These are phyloP conservation scores for Coffea eugenioides DNA, from an alignment of 257 asterid species.

Conservation along the genomic window DNA sequence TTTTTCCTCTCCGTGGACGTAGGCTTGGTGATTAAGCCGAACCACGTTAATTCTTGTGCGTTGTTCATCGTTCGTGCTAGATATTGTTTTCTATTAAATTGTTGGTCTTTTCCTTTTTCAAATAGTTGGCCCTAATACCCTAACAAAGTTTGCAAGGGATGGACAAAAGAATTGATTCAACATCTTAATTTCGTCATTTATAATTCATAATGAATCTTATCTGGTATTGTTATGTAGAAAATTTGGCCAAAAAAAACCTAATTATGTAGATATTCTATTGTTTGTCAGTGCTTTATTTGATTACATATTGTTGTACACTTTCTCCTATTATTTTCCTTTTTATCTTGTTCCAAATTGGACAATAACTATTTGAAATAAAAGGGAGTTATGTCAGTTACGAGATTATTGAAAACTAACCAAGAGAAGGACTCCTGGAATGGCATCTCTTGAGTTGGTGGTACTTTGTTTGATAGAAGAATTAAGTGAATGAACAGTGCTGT, in stretches of 20 bases:
- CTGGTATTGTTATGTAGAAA: neutral
- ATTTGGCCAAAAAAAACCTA: neutral
- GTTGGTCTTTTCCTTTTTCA: too few relatives aligned
- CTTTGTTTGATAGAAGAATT: conserved; percentile 54
- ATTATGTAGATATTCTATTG: neutral
- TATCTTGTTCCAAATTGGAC: neutral
- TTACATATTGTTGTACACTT: neutral
- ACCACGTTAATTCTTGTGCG: too few relatives aligned
- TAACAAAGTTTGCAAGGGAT: neutral
- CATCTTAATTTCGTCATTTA: too few relatives aligned
- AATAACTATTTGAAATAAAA: too few relatives aligned
- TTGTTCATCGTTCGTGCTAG: too few relatives aligned
- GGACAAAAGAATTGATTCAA: neutral
- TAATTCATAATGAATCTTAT: neutral
- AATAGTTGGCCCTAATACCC: too few relatives aligned
- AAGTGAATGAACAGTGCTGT: conserved; percentile 75
- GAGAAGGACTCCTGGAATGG: conserved; percentile 72
- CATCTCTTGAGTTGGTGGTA: conserved; percentile 53
- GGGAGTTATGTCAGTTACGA: neutral
- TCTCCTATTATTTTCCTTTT: neutral
- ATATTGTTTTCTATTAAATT: too few relatives aligned
- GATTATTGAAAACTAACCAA: conserved; percentile 41
- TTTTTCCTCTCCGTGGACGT: too few relatives aligned
- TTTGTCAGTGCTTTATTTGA: neutral
- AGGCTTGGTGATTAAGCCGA: too few relatives aligned